These are phyloP conservation scores for Aspergillus mulundensis DNA, from an alignment of 495 filamentous ascomycete species.

Conservation along the genomic window DNA sequence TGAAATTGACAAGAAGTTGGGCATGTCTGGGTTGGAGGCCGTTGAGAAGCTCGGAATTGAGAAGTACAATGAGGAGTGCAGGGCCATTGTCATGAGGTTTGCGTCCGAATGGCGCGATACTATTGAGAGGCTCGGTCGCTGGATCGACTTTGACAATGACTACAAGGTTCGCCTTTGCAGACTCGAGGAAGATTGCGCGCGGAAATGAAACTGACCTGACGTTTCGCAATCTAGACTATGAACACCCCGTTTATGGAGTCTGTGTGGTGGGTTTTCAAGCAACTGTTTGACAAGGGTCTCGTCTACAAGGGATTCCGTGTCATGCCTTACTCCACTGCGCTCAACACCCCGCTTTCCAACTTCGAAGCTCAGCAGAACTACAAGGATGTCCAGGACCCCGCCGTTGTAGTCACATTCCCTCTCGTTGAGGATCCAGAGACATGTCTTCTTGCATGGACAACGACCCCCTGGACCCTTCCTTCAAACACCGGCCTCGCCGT, in stretches of 20 bases:
- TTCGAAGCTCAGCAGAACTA: constrained; percentile 95
- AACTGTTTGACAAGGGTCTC: constrained; percentile 80
- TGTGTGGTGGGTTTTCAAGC: constrained; percentile 95
- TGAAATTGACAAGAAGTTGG: constrained; percentile 97
- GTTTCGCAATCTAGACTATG: constrained; percentile 61
- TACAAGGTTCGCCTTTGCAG: constrained; percentile 64
- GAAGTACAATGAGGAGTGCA: constrained; percentile 90
- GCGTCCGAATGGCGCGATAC: constrained; percentile 85
- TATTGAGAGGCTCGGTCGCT: constrained; percentile 86
- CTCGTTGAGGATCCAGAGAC: constrained; percentile 72
- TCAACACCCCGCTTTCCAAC: constrained; percentile 87
- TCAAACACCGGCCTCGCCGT: constrained; percentile 77
- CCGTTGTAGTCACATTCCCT: constrained; percentile 87
- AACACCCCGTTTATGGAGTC: constrained; percentile 94
- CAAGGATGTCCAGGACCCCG: constrained; percentile 88
- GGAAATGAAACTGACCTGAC: neutral
- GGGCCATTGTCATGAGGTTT: constrained; percentile 92
- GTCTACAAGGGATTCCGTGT: constrained; percentile 88
- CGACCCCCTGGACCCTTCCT: constrained; percentile 93
- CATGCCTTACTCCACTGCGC: constrained; percentile 91
- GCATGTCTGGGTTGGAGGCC: constrained; percentile 82
- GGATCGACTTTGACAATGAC: constrained; percentile 98
- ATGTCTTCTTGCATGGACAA: constrained; percentile 83
- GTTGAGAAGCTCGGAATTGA: constrained; percentile 84
- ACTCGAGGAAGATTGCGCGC: neutral